Base-by-base conservation (phyloP, 805 yeast genomes). In the Lipomyces yamadae region DNA sequence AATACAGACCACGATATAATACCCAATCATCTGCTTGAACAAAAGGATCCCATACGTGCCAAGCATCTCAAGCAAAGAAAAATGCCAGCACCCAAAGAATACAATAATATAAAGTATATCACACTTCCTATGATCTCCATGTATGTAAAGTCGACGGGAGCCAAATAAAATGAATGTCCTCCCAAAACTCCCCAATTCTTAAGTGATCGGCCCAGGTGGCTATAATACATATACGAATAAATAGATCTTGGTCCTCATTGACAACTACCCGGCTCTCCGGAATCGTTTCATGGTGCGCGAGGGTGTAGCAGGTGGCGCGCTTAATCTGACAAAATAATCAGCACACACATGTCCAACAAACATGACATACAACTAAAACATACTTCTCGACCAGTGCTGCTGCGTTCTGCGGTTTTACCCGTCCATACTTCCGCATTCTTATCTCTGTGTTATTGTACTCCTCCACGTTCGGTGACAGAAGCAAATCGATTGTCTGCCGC, bases 381-480 rank as follows among this genome's bases (percentile, higher is more conserved):
- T 32, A 52, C 58, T 90, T 92, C 29, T 83, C 81, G 13, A 91
- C 78, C 70, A 91, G 78, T 35, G 77, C 75, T 61, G 84, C 75
- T 1, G 96, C 97, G 67, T 86, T 88, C 65, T 89, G 94, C 1
- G 87, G 88, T 72, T 85, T 86, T 58, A 94, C 83, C 64, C 93
- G 84, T 69, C 90, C 91, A 74, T 86, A 93, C 69, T 87, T 86
- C 70, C 88, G 86, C 83, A 82, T 81, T 70, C 91, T 81, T 2
- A 80, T 75, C 10, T 81, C 80, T 10, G 84, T 83, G 69, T 86
- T 85, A 71, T 81, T 83, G 77, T 87, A 92, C 50, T 85, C 89
- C 35, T 87, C 90, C 68, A 85, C 84, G 13, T 90, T 91, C 30
- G 84, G 81, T 18, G 77, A 71, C 70, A 85, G 83, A 70, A 95